Evolutionary conservation across 208 protist species (phyloP), one percentile per base, ranked within the genome.

Genomic region (Entamoeba nuttalli): DNA sequence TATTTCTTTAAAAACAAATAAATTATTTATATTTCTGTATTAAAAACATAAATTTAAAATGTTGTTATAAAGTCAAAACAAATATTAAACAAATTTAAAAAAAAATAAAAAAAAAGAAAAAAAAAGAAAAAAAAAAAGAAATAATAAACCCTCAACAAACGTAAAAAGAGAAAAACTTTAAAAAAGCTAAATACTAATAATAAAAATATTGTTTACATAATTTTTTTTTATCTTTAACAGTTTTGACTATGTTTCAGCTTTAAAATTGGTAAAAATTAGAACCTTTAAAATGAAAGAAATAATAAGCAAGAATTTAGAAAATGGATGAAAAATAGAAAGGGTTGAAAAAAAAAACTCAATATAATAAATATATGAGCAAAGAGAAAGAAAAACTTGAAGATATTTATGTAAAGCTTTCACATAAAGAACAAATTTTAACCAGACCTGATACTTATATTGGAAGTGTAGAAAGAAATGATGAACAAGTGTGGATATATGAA

Each of bases 371-470:
- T 9, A 84, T 84, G 62, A 41, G 25, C 2, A 84, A 84, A 84
- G 30, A n/a, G 19, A 71, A 30, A n/a, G 57, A 7, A 9, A n/a
- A 93, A 5, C 30, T 41, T 35, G 35, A 41, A 17, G 73, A 93
- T 41, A 15, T 41, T 50, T 95, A 95, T 53, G 11, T 93, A 30
- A 93, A 57, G 69, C 4, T 93, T 25, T 35, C 94, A 51, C 94
- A 95, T 3, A 52, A 99, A 96, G 99, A 99, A 96, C 99, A 99
- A 96, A 98, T 99, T 94, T 97, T 99, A 25, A 97, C 98, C 21
- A 97, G 99, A 52, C 99, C 99, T 19, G 99, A 99, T 96, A 99
- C 99, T 96, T 99, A 99, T 97, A 99, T 99, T 96, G 99, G 99
- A 52, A 98, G 9, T 93, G 25, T 94, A 21, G 94, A 55, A 21